Conservation (phyloP, 2,329 filamentous ascomycete species). For the Colletotrichum sp. region DNA sequence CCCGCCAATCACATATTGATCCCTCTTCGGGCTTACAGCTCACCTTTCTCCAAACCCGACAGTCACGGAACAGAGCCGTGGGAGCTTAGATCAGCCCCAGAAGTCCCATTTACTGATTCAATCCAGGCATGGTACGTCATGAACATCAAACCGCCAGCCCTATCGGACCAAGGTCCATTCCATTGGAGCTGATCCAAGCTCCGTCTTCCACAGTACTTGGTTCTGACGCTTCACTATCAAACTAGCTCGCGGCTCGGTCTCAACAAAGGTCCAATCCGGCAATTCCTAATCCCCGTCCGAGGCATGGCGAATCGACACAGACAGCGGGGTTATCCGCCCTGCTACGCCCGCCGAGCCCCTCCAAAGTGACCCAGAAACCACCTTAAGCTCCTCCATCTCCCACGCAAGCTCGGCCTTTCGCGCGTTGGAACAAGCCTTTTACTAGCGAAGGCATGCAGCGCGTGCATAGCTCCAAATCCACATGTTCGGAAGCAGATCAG, state of each 20-base stretch:
- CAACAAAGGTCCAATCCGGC: background rate
- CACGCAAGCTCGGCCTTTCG: constrained; percentile 6
- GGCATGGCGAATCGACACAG: background rate
- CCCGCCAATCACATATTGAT: background rate
- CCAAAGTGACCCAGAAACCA: background rate
- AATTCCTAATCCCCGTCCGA: background rate
- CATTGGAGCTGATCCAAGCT: background rate
- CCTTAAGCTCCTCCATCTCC: background rate
- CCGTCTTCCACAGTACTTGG: background rate
- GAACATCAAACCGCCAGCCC: background rate
- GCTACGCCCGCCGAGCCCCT: background rate
- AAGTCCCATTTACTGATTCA: background rate
- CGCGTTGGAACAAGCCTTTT: background rate
- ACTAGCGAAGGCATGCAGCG: background rate
- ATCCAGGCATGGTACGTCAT: background rate
- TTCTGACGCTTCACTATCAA: background rate
- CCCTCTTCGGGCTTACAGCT: background rate
- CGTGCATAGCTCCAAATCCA: background rate
- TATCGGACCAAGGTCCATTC: background rate
- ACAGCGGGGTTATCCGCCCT: background rate
- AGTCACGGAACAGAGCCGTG: background rate
- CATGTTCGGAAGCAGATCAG: background rate
- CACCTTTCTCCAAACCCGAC: background rate
- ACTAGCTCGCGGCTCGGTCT: background rate
- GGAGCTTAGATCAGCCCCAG: background rate